Conservation (phyloP, 345 rosid species). For the Sisymbrium altissimum region DNA sequence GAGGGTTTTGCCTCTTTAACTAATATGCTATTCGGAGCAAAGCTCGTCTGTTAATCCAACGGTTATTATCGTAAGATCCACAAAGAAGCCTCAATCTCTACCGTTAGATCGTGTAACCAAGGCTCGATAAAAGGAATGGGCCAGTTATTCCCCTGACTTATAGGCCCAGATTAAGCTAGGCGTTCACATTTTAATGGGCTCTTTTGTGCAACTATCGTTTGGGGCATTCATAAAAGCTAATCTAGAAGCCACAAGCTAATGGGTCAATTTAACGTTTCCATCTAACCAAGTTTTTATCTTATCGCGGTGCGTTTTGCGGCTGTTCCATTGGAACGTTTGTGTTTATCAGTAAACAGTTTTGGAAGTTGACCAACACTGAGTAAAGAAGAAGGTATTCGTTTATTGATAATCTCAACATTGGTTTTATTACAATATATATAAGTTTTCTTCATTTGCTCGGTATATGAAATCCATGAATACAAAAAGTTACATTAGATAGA, state of each 20-base stretch:
- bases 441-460: background rate
- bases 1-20: conserved; percentile 28
- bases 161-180: background rate
- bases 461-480: background rate
- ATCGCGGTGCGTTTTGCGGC: background rate
- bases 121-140: background rate
- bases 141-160: background rate
- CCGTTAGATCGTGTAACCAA: background rate
- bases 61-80: background rate
- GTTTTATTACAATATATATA: background rate
- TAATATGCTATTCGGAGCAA: conserved; percentile 16
- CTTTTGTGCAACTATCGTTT: background rate
- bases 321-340: background rate
- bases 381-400: background rate
- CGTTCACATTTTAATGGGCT: background rate
- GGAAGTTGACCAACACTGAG: too few relatives aligned
- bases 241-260: too few relatives aligned
- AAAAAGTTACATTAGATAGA: background rate
- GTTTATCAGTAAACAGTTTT: background rate
- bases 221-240: too few relatives aligned
- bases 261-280: too few relatives aligned
- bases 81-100: background rate
- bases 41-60: conserved; percentile 11
- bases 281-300: background rate
- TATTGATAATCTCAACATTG: conserved; percentile 17